Evolutionary conservation across 2,329 filamentous ascomycete species (phyloP).

Genomic region (Fusarium austroafricanum): DNA sequence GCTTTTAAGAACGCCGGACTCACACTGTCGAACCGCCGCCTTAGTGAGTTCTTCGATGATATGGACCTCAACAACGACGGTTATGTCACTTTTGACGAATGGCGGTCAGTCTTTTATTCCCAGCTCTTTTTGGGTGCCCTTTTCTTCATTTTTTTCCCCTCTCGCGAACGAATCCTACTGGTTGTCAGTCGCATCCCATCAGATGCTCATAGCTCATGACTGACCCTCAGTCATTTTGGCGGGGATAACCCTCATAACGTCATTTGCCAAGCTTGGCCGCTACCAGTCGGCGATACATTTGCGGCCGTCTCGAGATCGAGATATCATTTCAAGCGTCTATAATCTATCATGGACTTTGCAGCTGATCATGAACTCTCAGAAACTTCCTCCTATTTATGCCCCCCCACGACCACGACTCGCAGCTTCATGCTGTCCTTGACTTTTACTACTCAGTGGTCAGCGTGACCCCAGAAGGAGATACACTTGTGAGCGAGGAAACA

Average conservation of each 20-base stretch:
- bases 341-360: conserved; percentile 14
- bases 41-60: conserved; percentile 88
- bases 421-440: conserved; percentile 84
- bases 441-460: conserved; percentile 93
- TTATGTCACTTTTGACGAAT: conserved; percentile 90
- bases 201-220: conserved; percentile 41
- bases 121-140: conserved; percentile 18
- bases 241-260: conserved; percentile 43
- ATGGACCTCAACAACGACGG: conserved; percentile 92
- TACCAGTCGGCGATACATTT: conserved; percentile 21
- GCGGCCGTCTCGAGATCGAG: conserved; percentile 5
- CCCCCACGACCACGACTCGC: conserved; percentile 69
- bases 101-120: conserved; percentile 77
- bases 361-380: conserved; percentile 59
- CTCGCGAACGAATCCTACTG: not conserved
- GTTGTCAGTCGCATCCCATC: conserved; percentile 31
- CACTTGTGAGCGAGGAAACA: conserved; percentile 88
- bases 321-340: conserved; percentile 3
- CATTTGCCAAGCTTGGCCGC: conserved; percentile 45
- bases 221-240: conserved; percentile 46
- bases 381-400: conserved; percentile 95
- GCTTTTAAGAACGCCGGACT: conserved; percentile 86
- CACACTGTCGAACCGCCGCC: conserved; percentile 78
- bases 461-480: conserved; percentile 93
- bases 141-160: not conserved